A percentile compares a stretch with the other conserved stretches of the same genome.
Evolutionary conservation across 768 basidiomycete genomes (phyloP).

Genomic region (Termitomyces sp.): DNA sequence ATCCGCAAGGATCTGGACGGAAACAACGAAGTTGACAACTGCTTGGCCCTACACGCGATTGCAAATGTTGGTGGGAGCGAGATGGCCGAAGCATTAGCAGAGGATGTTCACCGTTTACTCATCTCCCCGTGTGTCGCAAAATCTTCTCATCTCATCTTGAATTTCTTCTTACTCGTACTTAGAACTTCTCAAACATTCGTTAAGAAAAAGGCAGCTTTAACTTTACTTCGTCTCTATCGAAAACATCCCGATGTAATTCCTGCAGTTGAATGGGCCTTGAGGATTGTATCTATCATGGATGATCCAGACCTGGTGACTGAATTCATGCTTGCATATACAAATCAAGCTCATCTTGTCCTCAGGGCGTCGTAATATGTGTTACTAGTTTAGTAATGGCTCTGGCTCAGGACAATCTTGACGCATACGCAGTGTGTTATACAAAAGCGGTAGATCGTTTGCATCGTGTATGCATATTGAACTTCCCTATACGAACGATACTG

Average conservation of each 20-base stretch:
- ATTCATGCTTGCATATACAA: conserved; percentile 12
- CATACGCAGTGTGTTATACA: conserved; percentile 88
- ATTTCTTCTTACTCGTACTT: conserved; percentile 12
- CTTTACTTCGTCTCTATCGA: conserved; percentile 86
- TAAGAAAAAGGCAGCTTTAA: conserved; percentile 97
- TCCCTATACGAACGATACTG: neutral
- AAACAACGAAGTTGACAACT: conserved; percentile 92
- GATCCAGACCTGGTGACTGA: conserved; percentile 72
- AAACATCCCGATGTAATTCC: conserved; percentile 96
- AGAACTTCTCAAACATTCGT: conserved; percentile 95
- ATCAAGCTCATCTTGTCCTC: neutral
- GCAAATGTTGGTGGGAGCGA: conserved; percentile 97
- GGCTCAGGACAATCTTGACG: conserved; percentile 90
- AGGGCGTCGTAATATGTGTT: conserved; percentile 95
- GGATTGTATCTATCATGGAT: conserved; percentile 95
- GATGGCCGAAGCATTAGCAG: conserved; percentile 94
- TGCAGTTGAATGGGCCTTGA: conserved; percentile 91
- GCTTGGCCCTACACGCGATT: conserved; percentile 95
- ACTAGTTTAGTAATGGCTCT: conserved; percentile 92
- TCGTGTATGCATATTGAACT: conserved; percentile 52
- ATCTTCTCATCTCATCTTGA: neutral
- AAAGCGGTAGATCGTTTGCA: conserved; percentile 90
- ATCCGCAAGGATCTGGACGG: conserved; percentile 96
- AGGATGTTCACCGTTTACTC: conserved; percentile 90
- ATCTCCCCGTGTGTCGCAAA: conserved; percentile 77